Evolutionary conservation across 225 moss, liverwort and hornwort genomes (phyloP).

Genomic region (Polytrichum formosum): DNA sequence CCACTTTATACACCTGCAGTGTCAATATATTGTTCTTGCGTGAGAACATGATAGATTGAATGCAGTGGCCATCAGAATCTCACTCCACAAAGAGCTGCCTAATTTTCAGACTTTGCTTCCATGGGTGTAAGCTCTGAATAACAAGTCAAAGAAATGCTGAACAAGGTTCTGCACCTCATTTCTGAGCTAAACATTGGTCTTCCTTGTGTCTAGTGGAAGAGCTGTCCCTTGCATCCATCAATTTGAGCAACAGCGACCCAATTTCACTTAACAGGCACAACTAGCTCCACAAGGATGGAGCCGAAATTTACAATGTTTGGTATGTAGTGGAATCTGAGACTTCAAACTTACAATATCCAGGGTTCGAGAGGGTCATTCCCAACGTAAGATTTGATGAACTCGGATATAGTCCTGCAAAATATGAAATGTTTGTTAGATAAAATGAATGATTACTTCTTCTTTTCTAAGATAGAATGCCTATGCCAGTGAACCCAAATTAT

Average conservation of each 20-base stretch:
- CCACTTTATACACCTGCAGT: conserved; percentile 83
- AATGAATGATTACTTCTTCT: not conserved
- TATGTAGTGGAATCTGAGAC: not conserved
- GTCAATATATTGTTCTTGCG: conserved; percentile 2
- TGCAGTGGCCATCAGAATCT: not conserved
- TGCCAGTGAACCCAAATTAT: not conserved
- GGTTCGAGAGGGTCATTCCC: conserved; percentile 82
- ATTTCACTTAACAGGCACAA: not conserved
- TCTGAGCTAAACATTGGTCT: not conserved
- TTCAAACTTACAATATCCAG: conserved; percentile 35
- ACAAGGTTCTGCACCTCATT: too few relatives aligned
- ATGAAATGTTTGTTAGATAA: not conserved
- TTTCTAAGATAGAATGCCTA: not conserved
- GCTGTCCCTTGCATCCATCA: not conserved
- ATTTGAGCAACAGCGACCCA: not conserved
- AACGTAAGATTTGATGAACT: conserved; percentile 36
- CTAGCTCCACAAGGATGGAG: not conserved
- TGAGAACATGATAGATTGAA: not conserved
- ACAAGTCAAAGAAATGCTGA: too few relatives aligned
- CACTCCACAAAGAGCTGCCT: not conserved
- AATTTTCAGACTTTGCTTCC: not conserved
- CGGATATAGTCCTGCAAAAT: conserved; percentile 40
- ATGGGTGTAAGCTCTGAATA: not conserved
- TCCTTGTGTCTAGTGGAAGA: not conserved
- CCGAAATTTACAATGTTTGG: not conserved